Evolutionary conservation across 345 rosid genomes (phyloP), one percentile per base, ranked within the genome.

Genomic region (Populus pruinosa): DNA sequence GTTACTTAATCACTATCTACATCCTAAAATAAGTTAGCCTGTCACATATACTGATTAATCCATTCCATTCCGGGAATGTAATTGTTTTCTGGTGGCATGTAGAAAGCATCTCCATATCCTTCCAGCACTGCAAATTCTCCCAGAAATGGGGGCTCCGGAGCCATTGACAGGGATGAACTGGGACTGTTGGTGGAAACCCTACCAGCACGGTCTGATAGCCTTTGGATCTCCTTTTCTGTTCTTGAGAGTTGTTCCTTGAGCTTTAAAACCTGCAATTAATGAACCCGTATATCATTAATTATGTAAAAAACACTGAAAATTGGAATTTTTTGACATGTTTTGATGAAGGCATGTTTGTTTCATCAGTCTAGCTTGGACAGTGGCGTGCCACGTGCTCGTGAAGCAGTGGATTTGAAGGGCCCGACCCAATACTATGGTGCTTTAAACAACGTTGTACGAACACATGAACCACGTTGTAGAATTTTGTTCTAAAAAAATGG

Each of bases 1-100:
- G 69, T 25, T 69, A 18, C 66, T 76, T 44, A 67, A 53, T 73
- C 33, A 67, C 49, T 79, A 79, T 79, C 73, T 73, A 67, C 35
- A 72, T 66, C 35, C 73, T 78, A 78, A 29, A 74, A 13, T 14
- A 41, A 44, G 36, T 23, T 21, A 39, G 29, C 21, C 16, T 73
- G 36, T 79, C 74, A 79, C 66, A 74, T 20, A 33, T 47, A 81
- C 55, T 69, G 81, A 76, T 84, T 88, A 67, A 82, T 69, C 94
- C 92, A 91, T 63, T 91, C 98, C 86, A 86, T 72, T 72, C 82
- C 88, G 35, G 82, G 83, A 71, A 78, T 67, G 72, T 87, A 74
- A 70, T 63, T 78, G 69, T 62, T 81, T 38, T 86, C 89, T 10
- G 82, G 88, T 12, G 83, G 74, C 80, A 86, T 79, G 81, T 87